phyloP scores from a whole-genome alignment of 495 filamentous ascomycete species.

The Pseudoneurospora amorphoporcata region DNA sequence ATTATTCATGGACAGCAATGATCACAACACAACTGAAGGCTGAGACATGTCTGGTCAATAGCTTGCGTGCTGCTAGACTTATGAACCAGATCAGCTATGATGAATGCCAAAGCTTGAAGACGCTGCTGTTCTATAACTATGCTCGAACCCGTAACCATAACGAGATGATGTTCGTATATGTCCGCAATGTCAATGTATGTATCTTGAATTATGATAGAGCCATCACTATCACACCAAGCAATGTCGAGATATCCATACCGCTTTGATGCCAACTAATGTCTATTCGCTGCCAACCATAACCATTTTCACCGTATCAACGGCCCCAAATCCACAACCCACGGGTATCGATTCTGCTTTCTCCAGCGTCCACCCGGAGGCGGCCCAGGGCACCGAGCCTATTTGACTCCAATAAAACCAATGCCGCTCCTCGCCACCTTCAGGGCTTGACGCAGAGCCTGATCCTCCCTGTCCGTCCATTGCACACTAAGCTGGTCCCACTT shows the following conservation, averaged over 20 bases:
- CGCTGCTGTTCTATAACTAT: not conserved
- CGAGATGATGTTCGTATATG: not conserved
- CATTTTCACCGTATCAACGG: not conserved
- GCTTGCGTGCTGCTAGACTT: not conserved
- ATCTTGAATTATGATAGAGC: not conserved
- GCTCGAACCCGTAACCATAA: not conserved
- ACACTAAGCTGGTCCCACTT: constrained; percentile 84
- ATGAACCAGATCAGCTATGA: not conserved
- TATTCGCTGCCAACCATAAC: not conserved
- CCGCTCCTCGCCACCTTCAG: constrained; percentile 61
- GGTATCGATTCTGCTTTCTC: not conserved
- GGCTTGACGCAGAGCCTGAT: constrained; percentile 65
- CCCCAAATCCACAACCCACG: not conserved
- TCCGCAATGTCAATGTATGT: not conserved
- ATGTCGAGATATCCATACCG: not conserved
- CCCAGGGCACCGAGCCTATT: constrained; percentile 25
- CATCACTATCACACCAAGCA: not conserved
- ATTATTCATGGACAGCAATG: too few species aligned
- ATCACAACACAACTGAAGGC: too few species aligned
- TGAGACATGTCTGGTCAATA: not conserved
- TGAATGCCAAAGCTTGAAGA: not conserved
- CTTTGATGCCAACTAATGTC: not conserved
- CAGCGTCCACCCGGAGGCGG: not conserved
- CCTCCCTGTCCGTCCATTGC: constrained; percentile 85
- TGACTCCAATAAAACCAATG: constrained; percentile 73